Conservation (phyloP, 2,329 filamentous ascomycete species). For the Penicillium verrucosum region DNA sequence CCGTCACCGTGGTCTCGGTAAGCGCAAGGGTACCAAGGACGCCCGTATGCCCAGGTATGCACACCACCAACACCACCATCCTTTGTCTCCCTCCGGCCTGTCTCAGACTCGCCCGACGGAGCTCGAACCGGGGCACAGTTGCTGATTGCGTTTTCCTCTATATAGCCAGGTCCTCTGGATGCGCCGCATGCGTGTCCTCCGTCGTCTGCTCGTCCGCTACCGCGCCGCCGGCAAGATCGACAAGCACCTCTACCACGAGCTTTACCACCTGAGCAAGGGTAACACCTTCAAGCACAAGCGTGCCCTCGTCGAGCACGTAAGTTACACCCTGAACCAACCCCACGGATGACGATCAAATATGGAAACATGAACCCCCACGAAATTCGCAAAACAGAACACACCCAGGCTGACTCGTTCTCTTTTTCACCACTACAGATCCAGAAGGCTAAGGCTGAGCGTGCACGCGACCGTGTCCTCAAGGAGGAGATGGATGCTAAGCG, state of each 20-base stretch:
- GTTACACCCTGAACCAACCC: conserved; percentile 37
- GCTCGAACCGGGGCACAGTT: background rate
- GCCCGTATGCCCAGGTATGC: conserved; percentile 96
- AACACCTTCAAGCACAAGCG: conserved; percentile 99
- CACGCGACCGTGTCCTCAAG: conserved; percentile 91
- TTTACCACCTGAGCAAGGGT: conserved; percentile 99
- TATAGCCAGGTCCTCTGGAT: conserved; percentile 96
- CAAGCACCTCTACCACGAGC: conserved; percentile 99
- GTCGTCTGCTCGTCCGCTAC: conserved; percentile 99
- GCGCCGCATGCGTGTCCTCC: conserved; percentile 98
- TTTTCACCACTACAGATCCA: conserved; percentile 69
- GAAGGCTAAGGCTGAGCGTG: conserved; percentile 99
- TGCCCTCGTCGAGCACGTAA: conserved; percentile 98
- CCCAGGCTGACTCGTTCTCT: conserved; percentile 24
- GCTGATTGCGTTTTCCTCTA: conserved; percentile 23
- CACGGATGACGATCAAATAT: conserved; percentile 2
- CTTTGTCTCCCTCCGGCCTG: background rate
- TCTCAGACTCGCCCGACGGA: background rate
- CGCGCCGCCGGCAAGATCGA: conserved; percentile 99
- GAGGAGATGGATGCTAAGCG: conserved; percentile 99
- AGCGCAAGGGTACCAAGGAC: conserved; percentile 99
- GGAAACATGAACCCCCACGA: background rate
- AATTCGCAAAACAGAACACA: background rate
- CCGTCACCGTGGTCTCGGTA: conserved; percentile 98
- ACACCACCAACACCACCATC: background rate